These are phyloP conservation scores for Orbilia quercus DNA, from an alignment of 2,329 filamentous ascomycete genomes.

Conservation along the genomic window DNA sequence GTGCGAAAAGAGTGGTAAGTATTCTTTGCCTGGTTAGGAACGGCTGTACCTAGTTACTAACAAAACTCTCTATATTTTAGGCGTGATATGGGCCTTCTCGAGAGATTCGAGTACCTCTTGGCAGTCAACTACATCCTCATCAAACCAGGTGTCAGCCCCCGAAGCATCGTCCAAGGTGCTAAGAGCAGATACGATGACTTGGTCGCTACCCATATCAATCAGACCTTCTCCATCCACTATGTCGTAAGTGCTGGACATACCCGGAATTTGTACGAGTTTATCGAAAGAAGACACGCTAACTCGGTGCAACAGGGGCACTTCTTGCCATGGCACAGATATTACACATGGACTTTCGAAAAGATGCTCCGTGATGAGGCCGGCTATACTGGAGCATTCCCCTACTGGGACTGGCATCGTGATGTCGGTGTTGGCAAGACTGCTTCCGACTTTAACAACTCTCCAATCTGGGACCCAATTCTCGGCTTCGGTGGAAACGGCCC, in stretches of 20 bases:
- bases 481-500: slow-evolving; percentile 63
- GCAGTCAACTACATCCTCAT: slow-evolving; percentile 63
- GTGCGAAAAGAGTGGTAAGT: slow-evolving; percentile 42
- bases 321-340: slow-evolving; percentile 66
- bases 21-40: not conserved
- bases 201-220: slow-evolving; percentile 63
- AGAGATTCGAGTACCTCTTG: slow-evolving; percentile 62
- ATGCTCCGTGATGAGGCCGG: slow-evolving; percentile 65
- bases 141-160: slow-evolving; percentile 60
- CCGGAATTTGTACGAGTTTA: too few relatives aligned
- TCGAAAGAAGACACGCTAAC: not conserved
- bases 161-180: slow-evolving; percentile 60
- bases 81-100: slow-evolving; percentile 38
- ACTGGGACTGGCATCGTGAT: slow-evolving; percentile 62
- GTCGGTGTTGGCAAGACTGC: slow-evolving; percentile 61
- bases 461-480: slow-evolving; percentile 66
- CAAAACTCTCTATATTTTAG: slow-evolving; percentile 19
- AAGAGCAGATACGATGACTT: slow-evolving; percentile 64
- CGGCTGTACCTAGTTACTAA: not conserved
- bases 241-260: slow-evolving; percentile 56
- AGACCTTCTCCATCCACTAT: slow-evolving; percentile 62
- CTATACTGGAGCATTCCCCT: slow-evolving; percentile 64
- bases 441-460: slow-evolving; percentile 62
- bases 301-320: slow-evolving; percentile 61
- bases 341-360: slow-evolving; percentile 64